A percentile compares a stretch with the other conserved stretches of the same genome.
phyloP scores from a whole-genome alignment of 352 stramenopile genomes.

The Aphanomyces euteiches region DNA sequence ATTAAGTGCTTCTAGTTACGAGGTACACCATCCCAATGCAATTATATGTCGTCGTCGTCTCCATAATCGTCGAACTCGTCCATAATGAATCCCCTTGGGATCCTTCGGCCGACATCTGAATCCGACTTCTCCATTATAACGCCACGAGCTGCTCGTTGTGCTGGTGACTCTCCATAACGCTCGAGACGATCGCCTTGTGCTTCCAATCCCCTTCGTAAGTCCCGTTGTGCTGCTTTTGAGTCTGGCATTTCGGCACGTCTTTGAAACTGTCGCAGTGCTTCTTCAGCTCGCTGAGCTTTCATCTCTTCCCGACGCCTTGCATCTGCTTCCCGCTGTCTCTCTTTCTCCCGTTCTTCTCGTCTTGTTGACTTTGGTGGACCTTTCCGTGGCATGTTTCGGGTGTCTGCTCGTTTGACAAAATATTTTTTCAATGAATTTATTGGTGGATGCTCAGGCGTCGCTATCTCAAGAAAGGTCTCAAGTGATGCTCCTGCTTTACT shows the following conservation, averaged over 20 bases:
- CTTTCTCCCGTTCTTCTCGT: neutral
- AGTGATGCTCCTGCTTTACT: too few relatives aligned
- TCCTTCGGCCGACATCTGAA: neutral
- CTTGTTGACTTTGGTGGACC: constrained; percentile 1
- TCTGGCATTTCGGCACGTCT: neutral
- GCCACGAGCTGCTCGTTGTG: neutral
- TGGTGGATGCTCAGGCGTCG: too few relatives aligned
- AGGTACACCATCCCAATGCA: too few relatives aligned
- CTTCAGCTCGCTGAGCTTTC: neutral
- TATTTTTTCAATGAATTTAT: too few relatives aligned
- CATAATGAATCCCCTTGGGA: neutral
- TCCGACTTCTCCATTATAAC: neutral
- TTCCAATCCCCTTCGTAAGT: neutral
- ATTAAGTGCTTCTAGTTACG: constrained; percentile 38
- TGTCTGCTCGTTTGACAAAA: neutral
- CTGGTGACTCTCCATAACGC: neutral
- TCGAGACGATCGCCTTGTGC: neutral
- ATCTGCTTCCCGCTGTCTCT: neutral
- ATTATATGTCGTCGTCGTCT: too few relatives aligned
- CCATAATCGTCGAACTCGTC: neutral
- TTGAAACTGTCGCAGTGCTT: neutral
- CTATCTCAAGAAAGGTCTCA: too few relatives aligned
- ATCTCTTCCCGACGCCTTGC: neutral
- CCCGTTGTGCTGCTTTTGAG: neutral
- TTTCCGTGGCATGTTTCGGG: neutral